Percentiles rank a stretch among this genome's conserved stretches.
phyloP scores from a whole-genome alignment of 139 green algal genomes.

The Micromonas pusilla region DNA sequence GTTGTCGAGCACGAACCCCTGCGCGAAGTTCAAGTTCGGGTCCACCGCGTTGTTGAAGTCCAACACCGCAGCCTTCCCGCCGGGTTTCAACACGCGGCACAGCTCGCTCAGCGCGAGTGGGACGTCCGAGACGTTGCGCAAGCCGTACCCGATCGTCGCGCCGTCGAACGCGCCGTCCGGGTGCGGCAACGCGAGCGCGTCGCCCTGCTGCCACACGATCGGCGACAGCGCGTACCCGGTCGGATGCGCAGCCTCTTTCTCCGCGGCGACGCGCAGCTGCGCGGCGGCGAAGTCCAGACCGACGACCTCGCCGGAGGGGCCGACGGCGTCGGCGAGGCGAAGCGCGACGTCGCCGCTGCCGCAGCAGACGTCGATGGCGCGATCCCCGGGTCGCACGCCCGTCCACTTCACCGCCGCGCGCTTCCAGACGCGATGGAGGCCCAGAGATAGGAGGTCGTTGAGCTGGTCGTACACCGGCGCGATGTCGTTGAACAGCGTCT shows the following conservation, averaged over 20 bases:
- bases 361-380: constrained; percentile 86
- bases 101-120: constrained; percentile 62
- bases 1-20: constrained; percentile 25
- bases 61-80: constrained; percentile 67
- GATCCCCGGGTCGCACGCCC: constrained; percentile 45
- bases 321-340: constrained; percentile 69
- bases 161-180: constrained; percentile 69
- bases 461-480: constrained; percentile 52
- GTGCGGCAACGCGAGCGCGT: constrained; percentile 86
- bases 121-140: constrained; percentile 83
- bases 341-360: constrained; percentile 86
- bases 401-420: constrained; percentile 82
- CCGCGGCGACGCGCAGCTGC: constrained; percentile 68
- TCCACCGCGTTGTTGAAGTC: constrained; percentile 93
- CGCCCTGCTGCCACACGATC: constrained; percentile 75
- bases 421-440: constrained; percentile 93
- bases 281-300: constrained; percentile 88
- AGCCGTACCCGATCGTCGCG: constrained; percentile 90
- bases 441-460: constrained; percentile 85
- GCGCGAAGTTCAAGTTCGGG: constrained; percentile 8
- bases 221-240: background rate
- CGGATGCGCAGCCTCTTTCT: constrained; percentile 18
- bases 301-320: constrained; percentile 62
- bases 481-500: constrained; percentile 32
- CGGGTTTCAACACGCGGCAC: constrained; percentile 74